Evolutionary conservation across 805 yeast genomes (phyloP).

Genomic region (Blastobotrys muscicola): DNA sequence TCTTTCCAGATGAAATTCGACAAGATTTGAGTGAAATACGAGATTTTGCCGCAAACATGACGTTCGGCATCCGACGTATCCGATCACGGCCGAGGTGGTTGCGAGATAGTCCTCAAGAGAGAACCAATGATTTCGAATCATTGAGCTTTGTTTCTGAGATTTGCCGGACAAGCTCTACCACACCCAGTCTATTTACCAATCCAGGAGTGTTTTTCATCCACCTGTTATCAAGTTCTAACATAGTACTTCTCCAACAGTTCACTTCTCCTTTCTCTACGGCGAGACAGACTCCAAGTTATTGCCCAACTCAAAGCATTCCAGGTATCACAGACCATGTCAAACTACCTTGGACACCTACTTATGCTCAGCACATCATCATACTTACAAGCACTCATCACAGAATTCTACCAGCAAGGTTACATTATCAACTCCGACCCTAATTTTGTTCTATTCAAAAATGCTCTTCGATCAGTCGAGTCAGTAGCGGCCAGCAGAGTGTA

Average conservation of each 20-base stretch:
- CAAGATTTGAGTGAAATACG: too few relatives aligned
- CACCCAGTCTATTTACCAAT: too few relatives aligned
- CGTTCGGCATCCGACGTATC: too few relatives aligned
- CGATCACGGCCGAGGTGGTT: too few relatives aligned
- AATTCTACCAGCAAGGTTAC: slow-evolving; percentile 17
- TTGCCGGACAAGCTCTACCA: too few relatives aligned
- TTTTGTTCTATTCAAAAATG: slow-evolving; percentile 10
- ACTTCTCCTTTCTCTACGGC: slow-evolving; percentile 48
- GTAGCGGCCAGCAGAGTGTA: slow-evolving; percentile 16
- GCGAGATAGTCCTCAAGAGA: too few relatives aligned
- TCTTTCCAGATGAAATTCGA: too few relatives aligned
- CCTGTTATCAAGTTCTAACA: slow-evolving; percentile 1
- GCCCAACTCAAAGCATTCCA: slow-evolving; percentile 77
- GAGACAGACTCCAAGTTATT: slow-evolving; percentile 62
- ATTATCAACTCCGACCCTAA: slow-evolving; percentile 3
- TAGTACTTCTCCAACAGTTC: slow-evolving; percentile 50
- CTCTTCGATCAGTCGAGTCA: slow-evolving; percentile 16
- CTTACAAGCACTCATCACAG: slow-evolving; percentile 44
- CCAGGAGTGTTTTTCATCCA: too few relatives aligned
- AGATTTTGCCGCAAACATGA: too few relatives aligned
- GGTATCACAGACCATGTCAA: slow-evolving; percentile 54
- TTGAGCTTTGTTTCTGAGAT: slow-evolving; percentile 4
- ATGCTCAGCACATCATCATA: slow-evolving; percentile 52
- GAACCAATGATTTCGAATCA: too few relatives aligned
- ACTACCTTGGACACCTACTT: slow-evolving; percentile 55